Conservation (phyloP, 352 stramenopile genomes). For the Phytophthora hibernalis region DNA sequence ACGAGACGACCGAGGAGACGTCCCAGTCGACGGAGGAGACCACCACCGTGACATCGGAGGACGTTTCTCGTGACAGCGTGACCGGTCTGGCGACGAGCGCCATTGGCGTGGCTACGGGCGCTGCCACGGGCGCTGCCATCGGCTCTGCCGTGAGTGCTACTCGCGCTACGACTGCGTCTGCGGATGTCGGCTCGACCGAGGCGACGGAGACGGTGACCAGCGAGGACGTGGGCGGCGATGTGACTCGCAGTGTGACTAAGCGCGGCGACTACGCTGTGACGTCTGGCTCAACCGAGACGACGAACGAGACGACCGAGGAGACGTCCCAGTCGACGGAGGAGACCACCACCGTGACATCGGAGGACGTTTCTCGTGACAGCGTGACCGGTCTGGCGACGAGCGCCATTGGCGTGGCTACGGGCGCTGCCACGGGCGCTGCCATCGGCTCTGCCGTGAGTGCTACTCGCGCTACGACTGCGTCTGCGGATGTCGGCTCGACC, state of each 20-base stretch:
- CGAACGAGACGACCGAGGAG: not conserved
- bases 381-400: too few species aligned
- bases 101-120: not conserved
- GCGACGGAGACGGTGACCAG: constrained; percentile 1
- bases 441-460: too few species aligned
- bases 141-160: constrained; percentile 1
- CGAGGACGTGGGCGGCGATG: not conserved
- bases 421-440: too few species aligned
- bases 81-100: not conserved
- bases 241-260: not conserved
- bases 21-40: not conserved
- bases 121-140: not conserved
- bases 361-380: too few species aligned
- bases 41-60: not conserved
- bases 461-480: too few species aligned
- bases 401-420: too few species aligned
- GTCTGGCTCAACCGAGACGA: not conserved
- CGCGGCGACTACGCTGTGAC: not conserved
- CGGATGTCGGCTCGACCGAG: constrained; percentile 1
- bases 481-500: too few species aligned
- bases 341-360: too few species aligned
- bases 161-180: not conserved
- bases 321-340: not conserved
- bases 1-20: not conserved
- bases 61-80: not conserved